These are phyloP conservation scores for Cucurbita ficifolia DNA, from an alignment of 306 rosid genomes.

Conservation along the genomic window DNA sequence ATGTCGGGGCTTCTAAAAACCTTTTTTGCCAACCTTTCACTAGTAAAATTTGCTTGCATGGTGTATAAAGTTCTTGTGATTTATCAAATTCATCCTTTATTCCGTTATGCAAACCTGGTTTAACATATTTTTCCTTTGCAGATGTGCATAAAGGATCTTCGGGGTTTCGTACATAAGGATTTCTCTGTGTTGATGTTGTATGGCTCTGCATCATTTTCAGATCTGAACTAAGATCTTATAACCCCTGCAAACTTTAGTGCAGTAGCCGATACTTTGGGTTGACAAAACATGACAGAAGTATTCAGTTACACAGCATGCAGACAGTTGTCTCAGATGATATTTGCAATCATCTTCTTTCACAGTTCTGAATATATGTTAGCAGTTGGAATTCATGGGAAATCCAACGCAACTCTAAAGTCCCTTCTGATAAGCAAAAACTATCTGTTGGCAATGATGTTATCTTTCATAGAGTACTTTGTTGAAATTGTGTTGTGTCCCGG, in stretches of 20 bases:
- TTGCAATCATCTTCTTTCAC: constrained; percentile 55
- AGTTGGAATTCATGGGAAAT: constrained; percentile 42
- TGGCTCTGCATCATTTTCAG: constrained; percentile 13
- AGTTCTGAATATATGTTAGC: constrained; percentile 67
- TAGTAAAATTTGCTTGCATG: not conserved
- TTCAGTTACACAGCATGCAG: constrained; percentile 42
- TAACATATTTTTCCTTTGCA: not conserved
- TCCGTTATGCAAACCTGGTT: not conserved
- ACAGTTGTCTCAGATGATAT: constrained; percentile 54
- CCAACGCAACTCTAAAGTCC: constrained; percentile 43
- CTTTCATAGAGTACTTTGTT: constrained; percentile 49
- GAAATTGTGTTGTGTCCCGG: constrained; percentile 48
- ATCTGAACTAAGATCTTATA: constrained; percentile 3
- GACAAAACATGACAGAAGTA: constrained; percentile 39
- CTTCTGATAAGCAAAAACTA: constrained; percentile 65
- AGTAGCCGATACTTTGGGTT: not conserved
- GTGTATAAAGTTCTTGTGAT: not conserved
- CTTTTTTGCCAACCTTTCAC: not conserved
- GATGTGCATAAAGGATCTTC: constrained; percentile 11
- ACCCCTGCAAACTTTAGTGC: not conserved
- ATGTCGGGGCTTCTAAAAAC: not conserved
- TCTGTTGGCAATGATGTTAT: constrained; percentile 51
- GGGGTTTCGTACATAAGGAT: not conserved
- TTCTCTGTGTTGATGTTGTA: not conserved
- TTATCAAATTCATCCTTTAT: not conserved